A percentile compares a stretch with the other conserved stretches of the same genome.
Conservation (phyloP, 1,139 yeast genomes). For the Torulaspora globosa region DNA sequence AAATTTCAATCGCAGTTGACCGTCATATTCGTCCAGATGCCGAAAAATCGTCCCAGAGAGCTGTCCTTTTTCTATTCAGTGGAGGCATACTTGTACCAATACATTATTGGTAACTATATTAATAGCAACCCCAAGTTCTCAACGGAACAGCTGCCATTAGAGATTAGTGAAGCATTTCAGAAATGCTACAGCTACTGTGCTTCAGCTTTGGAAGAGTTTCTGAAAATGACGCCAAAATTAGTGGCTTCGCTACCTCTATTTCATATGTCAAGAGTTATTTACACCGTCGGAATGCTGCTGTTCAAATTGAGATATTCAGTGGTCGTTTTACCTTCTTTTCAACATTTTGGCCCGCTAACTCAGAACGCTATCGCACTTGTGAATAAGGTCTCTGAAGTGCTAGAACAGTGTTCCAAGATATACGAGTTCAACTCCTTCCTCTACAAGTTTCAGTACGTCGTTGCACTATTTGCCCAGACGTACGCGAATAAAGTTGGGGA, state of each 20-base stretch:
- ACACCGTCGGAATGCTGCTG: constrained; percentile 59
- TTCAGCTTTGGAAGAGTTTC: constrained; percentile 49
- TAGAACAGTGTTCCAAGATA: constrained; percentile 25
- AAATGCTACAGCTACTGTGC: constrained; percentile 56
- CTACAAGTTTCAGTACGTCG: constrained; percentile 51
- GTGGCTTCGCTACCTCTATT: constrained; percentile 59
- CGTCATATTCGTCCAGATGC: constrained; percentile 33
- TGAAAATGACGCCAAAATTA: constrained; percentile 41
- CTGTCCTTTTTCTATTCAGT: constrained; percentile 58
- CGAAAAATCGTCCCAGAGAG: constrained; percentile 41
- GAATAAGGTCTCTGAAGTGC: constrained; percentile 42
- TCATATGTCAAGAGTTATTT: constrained; percentile 60
- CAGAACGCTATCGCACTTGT: constrained; percentile 46
- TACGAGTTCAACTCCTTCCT: constrained; percentile 50
- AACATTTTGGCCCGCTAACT: constrained; percentile 47
- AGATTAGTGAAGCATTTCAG: constrained; percentile 42
- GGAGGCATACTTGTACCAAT: constrained; percentile 69
- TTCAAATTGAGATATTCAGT: constrained; percentile 55
- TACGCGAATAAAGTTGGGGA: constrained; percentile 50
- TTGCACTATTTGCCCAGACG: constrained; percentile 57
- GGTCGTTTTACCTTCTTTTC: constrained; percentile 51
- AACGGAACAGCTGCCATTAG: constrained; percentile 24
- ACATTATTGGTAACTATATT: constrained; percentile 20
- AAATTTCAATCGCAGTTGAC: constrained; percentile 24
- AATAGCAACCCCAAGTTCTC: constrained; percentile 11